phyloP scores from a whole-genome alignment of 169 alveolate species.

The Cryptosporidium bovis region DNA sequence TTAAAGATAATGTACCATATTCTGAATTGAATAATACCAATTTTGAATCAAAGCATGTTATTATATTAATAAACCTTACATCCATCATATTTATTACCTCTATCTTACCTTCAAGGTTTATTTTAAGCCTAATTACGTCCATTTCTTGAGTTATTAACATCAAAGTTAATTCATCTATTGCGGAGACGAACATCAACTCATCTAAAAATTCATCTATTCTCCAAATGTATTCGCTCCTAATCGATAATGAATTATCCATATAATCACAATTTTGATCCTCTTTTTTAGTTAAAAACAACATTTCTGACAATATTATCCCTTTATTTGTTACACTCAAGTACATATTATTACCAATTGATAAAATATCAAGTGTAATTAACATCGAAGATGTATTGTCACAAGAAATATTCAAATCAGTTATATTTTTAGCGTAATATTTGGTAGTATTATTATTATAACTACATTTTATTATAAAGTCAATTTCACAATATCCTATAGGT shows the following conservation, averaged over 20 bases:
- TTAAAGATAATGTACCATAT: slow-evolving; percentile 1
- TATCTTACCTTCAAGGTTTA: background rate
- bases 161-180: slow-evolving; percentile 7
- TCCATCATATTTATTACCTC: background rate
- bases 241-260: too few relatives aligned
- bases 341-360: slow-evolving; percentile 18
- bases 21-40: background rate
- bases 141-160: slow-evolving; percentile 26
- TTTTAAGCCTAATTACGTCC: background rate
- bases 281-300: too few relatives aligned
- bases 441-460: too few relatives aligned
- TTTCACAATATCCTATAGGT: background rate
- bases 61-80: background rate
- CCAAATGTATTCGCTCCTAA: background rate
- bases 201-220: slow-evolving; percentile 1
- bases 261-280: too few relatives aligned
- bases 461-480: background rate
- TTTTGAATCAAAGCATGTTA: slow-evolving; percentile 41
- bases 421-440: background rate
- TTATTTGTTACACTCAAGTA: slow-evolving; percentile 22
- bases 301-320: background rate
- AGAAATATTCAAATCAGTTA: background rate
- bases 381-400: background rate
- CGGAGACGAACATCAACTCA: background rate
- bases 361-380: background rate